Base-by-base conservation (phyloP, 495 filamentous ascomycete genomes). In the Hypoxylon fragiforme region DNA sequence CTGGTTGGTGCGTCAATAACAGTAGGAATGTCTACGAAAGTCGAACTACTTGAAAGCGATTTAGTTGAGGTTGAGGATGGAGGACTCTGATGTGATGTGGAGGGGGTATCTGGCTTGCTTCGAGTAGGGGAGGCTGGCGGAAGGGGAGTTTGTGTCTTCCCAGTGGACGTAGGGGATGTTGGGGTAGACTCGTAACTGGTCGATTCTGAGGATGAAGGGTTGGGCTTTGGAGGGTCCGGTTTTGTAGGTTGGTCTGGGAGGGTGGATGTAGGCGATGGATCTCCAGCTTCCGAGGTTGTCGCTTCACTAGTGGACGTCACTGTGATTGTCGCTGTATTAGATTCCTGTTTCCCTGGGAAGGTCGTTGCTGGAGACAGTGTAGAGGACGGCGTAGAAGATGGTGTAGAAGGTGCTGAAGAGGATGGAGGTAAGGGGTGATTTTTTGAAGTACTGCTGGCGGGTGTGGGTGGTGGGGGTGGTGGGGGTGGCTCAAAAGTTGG, bases 1-100 rank as follows among this genome's bases (percentile, higher is more conserved):
- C 36, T 36, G 3, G 40, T 15, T 19, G 14, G 13, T 12, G 13
- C 19, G 28, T 35, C 7, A 16, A 13, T 24, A 9, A 8, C 34
- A 7, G 21, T 42, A 9, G 20, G 22, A 16, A 24, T 43, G 3
- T 13, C 14, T 20, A 24, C 12, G 15, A 26, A 47, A 31, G 12
- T 42, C 15, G 31, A 51, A 7, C 20, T 30, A 20, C 54, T 44
- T 0, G 47, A 21, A 45, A 26, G 18, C 12, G 14, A 0, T 3
- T 9, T 14, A 13, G 19, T 48, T 6, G 32, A 44, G 26, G 26
- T 53, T 26, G 55, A 32, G 37, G 38, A 43, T 38, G 44, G 18
- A 21, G 42, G 18, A 21, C 14, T 45, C 6, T 12, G 31, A 30
- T 50, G 34, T 19, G 50, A 24, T 15, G 43, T 35, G 9, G 32